Conservation (phyloP, 2,329 filamentous ascomycete species). For the Apiospora rasikravindrae region DNA sequence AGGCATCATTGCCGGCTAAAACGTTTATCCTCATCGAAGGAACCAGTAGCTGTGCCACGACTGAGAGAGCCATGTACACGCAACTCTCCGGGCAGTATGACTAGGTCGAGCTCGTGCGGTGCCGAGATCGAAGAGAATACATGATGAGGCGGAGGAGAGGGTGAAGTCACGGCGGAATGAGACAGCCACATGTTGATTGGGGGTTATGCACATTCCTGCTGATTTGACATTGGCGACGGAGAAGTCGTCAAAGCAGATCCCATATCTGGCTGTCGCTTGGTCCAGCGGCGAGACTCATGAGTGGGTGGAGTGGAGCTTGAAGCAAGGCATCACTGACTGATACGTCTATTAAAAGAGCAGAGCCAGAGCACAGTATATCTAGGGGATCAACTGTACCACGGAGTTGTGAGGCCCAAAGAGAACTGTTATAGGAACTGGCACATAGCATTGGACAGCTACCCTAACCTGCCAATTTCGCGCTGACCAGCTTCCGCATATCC, state of each 20-base stretch:
- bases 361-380: not conserved
- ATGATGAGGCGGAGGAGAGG: no score
- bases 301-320: not conserved
- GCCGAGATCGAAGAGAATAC: conserved; percentile 14
- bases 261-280: no score
- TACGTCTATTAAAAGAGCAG: not conserved
- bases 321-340: not conserved
- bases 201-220: no score
- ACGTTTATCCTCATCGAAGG: not conserved
- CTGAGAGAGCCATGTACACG: not conserved
- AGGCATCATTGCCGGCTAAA: not conserved
- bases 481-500: no score
- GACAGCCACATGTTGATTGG: not conserved
- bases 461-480: no score
- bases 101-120: not conserved
- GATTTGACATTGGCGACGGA: not conserved
- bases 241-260: not conserved
- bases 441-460: no score
- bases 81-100: not conserved
- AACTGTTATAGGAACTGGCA: no score
- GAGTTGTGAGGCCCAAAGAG: no score
- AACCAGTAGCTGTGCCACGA: not conserved
- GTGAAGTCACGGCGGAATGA: no score
- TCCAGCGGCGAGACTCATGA: no score
- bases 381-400: not conserved